Percentiles rank a stretch among this genome's conserved stretches.
These are phyloP conservation scores for Cordyceps tenuipes DNA, from an alignment of 2,329 filamentous ascomycete genomes.

Conservation along the genomic window DNA sequence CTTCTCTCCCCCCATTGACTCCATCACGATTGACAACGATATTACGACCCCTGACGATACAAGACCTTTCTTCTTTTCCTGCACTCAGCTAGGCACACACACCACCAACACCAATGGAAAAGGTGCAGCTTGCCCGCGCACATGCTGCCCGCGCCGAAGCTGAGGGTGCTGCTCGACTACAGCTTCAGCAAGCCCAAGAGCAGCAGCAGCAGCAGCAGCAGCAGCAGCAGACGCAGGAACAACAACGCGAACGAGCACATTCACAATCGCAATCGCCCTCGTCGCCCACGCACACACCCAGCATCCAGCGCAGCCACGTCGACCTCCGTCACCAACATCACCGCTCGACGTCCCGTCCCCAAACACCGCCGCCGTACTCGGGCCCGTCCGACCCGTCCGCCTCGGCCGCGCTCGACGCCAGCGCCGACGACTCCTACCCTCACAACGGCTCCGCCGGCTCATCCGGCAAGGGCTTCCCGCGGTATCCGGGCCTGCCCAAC, in stretches of 20 bases:
- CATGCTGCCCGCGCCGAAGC: constrained; percentile 7
- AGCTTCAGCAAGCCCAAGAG: not conserved
- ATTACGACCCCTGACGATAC: not conserved
- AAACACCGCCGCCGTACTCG: constrained; percentile 28
- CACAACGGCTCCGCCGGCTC: constrained; percentile 13
- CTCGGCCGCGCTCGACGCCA: constrained; percentile 6
- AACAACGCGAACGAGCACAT: not conserved
- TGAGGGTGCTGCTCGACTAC: not conserved
- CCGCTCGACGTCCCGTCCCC: not conserved
- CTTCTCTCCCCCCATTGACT: not conserved
- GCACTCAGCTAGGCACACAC: not conserved
- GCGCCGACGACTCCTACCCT: constrained; percentile 11
- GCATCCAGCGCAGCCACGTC: not conserved
- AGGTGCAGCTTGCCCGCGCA: constrained; percentile 8
- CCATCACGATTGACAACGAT: not conserved
- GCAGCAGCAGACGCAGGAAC: not conserved
- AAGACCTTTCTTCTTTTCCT: not conserved
- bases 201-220: not conserved
- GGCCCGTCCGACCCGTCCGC: constrained; percentile 21
- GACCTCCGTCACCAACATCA: not conserved
- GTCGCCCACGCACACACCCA: not conserved
- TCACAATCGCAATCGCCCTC: constrained; percentile 1
- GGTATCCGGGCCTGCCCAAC: constrained; percentile 38
- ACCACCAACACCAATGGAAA: constrained; percentile 7
- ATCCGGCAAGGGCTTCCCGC: constrained; percentile 19